Evolutionary conservation across 371 early-diverging fungal species (phyloP).

Genomic region (Mortierella sp.): DNA sequence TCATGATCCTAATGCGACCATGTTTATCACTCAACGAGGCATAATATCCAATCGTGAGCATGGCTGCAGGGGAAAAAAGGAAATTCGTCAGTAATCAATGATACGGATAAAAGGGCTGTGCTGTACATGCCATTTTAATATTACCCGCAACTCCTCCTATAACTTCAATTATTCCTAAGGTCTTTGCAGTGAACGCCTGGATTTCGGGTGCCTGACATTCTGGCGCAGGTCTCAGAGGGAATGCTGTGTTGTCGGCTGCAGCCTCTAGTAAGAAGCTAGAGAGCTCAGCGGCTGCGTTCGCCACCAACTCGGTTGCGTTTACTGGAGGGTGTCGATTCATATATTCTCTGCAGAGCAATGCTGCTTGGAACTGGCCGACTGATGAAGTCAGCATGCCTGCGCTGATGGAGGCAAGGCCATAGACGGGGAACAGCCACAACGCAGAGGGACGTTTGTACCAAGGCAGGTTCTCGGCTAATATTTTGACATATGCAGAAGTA

Average conservation of each 20-base stretch:
- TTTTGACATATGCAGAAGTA: conserved; percentile 27
- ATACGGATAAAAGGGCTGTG: neutral
- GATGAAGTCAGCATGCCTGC: conserved; percentile 42
- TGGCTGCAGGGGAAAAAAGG: conserved; percentile 11
- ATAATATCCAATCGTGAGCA: conserved; percentile 43
- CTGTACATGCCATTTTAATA: neutral
- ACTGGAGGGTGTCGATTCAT: conserved; percentile 27
- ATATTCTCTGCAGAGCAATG: conserved; percentile 40
- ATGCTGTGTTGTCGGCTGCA: neutral
- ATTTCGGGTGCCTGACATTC: conserved; percentile 35
- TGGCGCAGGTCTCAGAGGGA: neutral
- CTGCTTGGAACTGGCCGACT: conserved; percentile 28
- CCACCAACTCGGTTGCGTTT: conserved; percentile 20
- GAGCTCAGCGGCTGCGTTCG: neutral
- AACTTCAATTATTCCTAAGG: conserved; percentile 23
- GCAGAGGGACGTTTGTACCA: conserved; percentile 48
- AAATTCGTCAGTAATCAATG: neutral
- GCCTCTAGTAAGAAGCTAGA: neutral
- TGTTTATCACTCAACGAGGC: conserved; percentile 47
- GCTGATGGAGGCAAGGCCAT: conserved; percentile 11
- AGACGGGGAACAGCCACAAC: conserved; percentile 40
- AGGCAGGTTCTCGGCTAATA: conserved; percentile 33
- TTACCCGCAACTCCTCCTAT: conserved; percentile 40
- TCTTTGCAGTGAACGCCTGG: conserved; percentile 51
- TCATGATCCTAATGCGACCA: conserved; percentile 37